These are phyloP conservation scores for Fragaria iinumae DNA, from an alignment of 306 rosid genomes.

Conservation along the genomic window DNA sequence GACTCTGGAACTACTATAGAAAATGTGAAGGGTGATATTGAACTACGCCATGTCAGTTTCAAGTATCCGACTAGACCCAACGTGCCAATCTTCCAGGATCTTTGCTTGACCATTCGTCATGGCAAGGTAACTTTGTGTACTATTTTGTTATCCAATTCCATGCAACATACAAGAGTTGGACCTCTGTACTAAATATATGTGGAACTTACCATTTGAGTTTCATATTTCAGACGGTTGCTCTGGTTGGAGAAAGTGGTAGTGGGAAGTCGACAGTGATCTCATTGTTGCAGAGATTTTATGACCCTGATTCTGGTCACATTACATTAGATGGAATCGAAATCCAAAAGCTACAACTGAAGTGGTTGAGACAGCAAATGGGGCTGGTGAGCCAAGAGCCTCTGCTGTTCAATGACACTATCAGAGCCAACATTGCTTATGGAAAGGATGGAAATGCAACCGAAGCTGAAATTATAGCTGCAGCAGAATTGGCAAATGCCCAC, in stretches of 20 bases:
- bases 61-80: constrained; percentile 60
- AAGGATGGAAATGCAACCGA: constrained; percentile 51
- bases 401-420: constrained; percentile 56
- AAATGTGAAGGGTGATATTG: constrained; percentile 57
- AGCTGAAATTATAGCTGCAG: constrained; percentile 51
- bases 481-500: constrained; percentile 59
- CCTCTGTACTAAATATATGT: neutral
- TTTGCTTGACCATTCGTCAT: constrained; percentile 54
- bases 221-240: constrained; percentile 1
- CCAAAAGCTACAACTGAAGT: constrained; percentile 35
- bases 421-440: constrained; percentile 63
- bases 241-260: constrained; percentile 70
- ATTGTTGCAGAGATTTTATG: constrained; percentile 38
- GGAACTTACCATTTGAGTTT: neutral
- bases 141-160: neutral
- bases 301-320: constrained; percentile 48
- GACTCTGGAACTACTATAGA: constrained; percentile 43
- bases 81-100: constrained; percentile 50
- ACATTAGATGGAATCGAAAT: constrained; percentile 58
- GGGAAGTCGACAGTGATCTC: constrained; percentile 68
- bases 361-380: constrained; percentile 60
- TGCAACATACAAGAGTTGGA: neutral
- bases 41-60: constrained; percentile 49
- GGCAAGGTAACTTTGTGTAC: constrained; percentile 45
- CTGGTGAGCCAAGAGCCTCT: constrained; percentile 71